These are phyloP conservation scores for Digitaria exilis DNA, from an alignment of 202 grass and related monocot species.

Conservation along the genomic window DNA sequence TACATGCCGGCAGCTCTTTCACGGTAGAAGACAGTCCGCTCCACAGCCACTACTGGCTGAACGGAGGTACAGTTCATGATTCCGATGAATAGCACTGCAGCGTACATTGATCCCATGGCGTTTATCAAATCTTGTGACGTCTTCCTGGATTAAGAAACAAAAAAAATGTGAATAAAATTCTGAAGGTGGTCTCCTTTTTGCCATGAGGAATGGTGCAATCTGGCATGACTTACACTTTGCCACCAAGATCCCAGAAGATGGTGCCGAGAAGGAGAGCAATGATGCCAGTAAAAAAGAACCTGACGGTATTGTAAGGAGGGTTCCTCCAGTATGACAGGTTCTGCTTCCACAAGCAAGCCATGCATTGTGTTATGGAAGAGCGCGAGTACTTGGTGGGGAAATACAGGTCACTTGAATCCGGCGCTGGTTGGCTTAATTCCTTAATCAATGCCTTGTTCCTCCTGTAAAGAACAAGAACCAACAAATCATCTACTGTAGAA, in stretches of 20 bases:
- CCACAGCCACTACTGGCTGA: conserved; percentile 81
- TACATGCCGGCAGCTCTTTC: conserved; percentile 95
- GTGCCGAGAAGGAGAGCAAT: conserved; percentile 82
- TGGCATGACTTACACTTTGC: conserved; percentile 66
- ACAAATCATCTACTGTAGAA: conserved; percentile 28
- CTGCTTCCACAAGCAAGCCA: conserved; percentile 91
- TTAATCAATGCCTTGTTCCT: conserved; percentile 80
- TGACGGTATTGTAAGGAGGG: conserved; percentile 79
- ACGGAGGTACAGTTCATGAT: conserved; percentile 64
- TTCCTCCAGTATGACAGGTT: conserved; percentile 92
- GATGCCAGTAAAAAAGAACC: conserved; percentile 75
- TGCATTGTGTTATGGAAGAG: conserved; percentile 60
- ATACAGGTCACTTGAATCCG: conserved; percentile 66
- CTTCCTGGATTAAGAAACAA: conserved; percentile 46
- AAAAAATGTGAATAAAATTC: background rate
- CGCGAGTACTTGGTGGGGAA: conserved; percentile 66
- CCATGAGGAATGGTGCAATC: background rate
- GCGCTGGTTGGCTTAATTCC: conserved; percentile 62
- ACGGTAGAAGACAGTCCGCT: conserved; percentile 88
- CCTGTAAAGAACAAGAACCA: conserved; percentile 51
- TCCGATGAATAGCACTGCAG: conserved; percentile 76
- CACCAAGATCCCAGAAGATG: conserved; percentile 85
- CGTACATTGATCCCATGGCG: conserved; percentile 90
- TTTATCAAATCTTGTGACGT: conserved; percentile 73
- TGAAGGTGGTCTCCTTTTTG: background rate